Conservation (phyloP, 2,329 filamentous ascomycete species). For the Fusarium proliferatum region DNA sequence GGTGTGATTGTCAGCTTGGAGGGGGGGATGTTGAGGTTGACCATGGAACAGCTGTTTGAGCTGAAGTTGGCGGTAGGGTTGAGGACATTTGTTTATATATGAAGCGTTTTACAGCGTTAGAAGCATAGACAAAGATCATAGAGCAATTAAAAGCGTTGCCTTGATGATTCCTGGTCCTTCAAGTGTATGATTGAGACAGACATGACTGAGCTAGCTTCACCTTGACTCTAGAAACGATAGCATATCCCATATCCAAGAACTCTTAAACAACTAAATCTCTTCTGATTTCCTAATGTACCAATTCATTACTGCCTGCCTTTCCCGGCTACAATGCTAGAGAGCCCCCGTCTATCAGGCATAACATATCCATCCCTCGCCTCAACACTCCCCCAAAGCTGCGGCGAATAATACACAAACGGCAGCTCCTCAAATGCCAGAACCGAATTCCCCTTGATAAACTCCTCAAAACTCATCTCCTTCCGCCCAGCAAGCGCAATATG, state of each 20-base stretch:
- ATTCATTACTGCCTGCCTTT: neutral
- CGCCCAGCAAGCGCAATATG: slow-evolving; percentile 24
- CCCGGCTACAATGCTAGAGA: slow-evolving; percentile 28
- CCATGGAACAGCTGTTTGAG: slow-evolving; percentile 33
- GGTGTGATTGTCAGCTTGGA: slow-evolving; percentile 68
- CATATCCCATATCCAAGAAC: rapidly evolving
- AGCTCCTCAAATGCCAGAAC: slow-evolving; percentile 45
- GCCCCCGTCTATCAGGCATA: slow-evolving; percentile 37
- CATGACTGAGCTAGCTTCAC: too few relatives aligned
- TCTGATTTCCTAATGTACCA: rapidly evolving
- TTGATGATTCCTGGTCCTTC: neutral
- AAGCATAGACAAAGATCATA: neutral
- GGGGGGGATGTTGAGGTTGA: neutral
- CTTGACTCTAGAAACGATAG: too few relatives aligned
- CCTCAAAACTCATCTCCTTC: slow-evolving; percentile 20
- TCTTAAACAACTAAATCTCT: rapidly evolving
- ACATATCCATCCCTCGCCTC: slow-evolving; percentile 41
- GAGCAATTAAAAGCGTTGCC: neutral
- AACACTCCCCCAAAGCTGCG: slow-evolving; percentile 42
- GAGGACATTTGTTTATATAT: rapidly evolving
- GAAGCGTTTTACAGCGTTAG: neutral
- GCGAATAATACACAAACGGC: slow-evolving; percentile 45
- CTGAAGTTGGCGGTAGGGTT: neutral
- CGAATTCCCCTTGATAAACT: slow-evolving; percentile 33
- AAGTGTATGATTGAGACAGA: neutral